Base-by-base conservation (phyloP, 305 asterid species). In the Fraxinus xanthoxyloides region DNA sequence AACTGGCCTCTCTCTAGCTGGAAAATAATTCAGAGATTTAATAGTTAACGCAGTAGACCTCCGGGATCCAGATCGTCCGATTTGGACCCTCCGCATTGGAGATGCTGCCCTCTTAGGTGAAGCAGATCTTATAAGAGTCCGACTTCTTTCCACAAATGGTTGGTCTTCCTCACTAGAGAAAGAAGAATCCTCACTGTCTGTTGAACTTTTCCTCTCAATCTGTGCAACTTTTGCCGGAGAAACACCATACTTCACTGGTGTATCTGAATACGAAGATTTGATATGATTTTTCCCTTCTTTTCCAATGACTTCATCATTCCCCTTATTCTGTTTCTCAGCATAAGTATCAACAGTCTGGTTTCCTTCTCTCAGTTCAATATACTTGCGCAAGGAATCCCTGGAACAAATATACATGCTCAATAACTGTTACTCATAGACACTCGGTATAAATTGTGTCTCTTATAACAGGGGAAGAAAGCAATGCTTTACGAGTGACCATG, bases 61-160 rank as follows among this genome's bases (percentile, higher is more conserved):
- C 48, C 98, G 96, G 36, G 97, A 91, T 54, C 99, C 99, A 81
- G 97, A 87, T 63, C 98, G 87, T 59, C 99, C 99, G 32, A 97
- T 89, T 87, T 97, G 99, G 77, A 97, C 81, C 89, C 99, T 91
- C 75, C 98, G 90, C 99, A 97, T 94, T 76, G 99, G 99, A 89
- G 99, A 97, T 75, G 98, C 97, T 51, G 98, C 91, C 88, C 98
- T 92, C 87, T 97, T 89, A 17, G 98, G 99, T 67, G 99, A 92
- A 81, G 97, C 92, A 69, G 93, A 85, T 90, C 99, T 86, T 78
- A 87, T 77, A 12, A 90, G 91, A 63, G 94, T 77, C 48, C 98
- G 89, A 87, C 98, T 97, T 87, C 99, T 88, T 87, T 94, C 97
- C 0, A 54, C 86, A 1, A 92, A 84, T 80, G 89, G 90, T 74